These are phyloP conservation scores for Nemania sp. DNA, from an alignment of 2,329 filamentous ascomycete species.

Conservation along the genomic window DNA sequence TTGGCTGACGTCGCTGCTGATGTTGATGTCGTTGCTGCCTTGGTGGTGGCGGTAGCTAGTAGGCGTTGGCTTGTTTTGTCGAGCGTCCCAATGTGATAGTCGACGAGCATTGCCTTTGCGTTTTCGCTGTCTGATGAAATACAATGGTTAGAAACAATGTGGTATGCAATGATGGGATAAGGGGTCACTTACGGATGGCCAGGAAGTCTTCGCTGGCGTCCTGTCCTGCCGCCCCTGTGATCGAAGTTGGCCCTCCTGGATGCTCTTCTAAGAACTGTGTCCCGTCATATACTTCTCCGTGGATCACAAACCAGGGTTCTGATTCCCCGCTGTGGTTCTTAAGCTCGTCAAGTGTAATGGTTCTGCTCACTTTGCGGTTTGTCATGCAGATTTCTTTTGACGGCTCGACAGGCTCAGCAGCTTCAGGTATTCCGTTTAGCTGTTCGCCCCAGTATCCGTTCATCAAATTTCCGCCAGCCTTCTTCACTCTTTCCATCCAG, in stretches of 20 bases:
- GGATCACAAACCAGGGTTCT: conserved; percentile 84
- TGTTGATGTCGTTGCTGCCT: conserved; percentile 30
- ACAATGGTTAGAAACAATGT: neutral
- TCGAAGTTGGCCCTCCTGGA: conserved; percentile 84
- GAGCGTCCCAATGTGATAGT: conserved; percentile 82
- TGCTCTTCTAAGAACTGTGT: conserved; percentile 79
- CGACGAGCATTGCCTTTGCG: conserved; percentile 85
- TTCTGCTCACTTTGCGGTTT: conserved; percentile 63
- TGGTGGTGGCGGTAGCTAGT: conserved; percentile 50
- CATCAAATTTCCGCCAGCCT: conserved; percentile 73
- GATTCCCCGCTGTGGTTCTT: conserved; percentile 66
- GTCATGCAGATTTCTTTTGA: conserved; percentile 76
- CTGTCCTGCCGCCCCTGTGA: conserved; percentile 77
- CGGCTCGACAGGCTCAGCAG: conserved; percentile 49
- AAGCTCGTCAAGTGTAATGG: conserved; percentile 73
- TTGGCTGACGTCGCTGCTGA: conserved; percentile 37
- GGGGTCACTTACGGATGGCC: conserved; percentile 74
- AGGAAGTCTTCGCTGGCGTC: conserved; percentile 89
- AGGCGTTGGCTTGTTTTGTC: conserved; percentile 60
- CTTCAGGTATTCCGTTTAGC: conserved; percentile 54
- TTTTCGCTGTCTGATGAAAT: conserved; percentile 76
- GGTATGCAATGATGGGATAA: conserved; percentile 9
- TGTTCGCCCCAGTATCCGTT: conserved; percentile 87
- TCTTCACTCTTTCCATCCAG: conserved; percentile 94
- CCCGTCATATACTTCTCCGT: conserved; percentile 87